Percentiles rank a stretch among this genome's conserved stretches.
Evolutionary conservation across 495 filamentous ascomycete genomes (phyloP).

Genomic region (Terfezia claveryi): DNA sequence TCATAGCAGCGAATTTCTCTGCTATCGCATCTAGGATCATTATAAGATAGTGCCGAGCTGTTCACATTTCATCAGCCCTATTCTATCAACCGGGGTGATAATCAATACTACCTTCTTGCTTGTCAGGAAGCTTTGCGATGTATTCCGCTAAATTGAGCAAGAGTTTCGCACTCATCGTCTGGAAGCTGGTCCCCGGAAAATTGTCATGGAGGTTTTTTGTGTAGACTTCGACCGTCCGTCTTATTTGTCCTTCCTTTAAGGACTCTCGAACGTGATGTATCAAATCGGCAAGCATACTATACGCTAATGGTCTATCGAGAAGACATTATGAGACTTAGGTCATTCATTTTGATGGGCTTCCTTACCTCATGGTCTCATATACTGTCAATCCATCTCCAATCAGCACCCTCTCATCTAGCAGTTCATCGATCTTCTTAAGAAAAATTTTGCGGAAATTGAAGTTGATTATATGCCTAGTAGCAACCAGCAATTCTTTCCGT

Average conservation of each 20-base stretch:
- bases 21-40: slow-evolving; percentile 96
- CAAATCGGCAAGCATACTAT: slow-evolving; percentile 94
- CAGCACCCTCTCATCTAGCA: slow-evolving; percentile 77
- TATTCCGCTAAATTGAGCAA: slow-evolving; percentile 93
- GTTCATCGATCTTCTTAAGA: slow-evolving; percentile 77
- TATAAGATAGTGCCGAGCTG: slow-evolving; percentile 76
- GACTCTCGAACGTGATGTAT: slow-evolving; percentile 91
- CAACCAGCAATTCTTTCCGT: slow-evolving; percentile 83
- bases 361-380: slow-evolving; percentile 61
- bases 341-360: not conserved
- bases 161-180: slow-evolving; percentile 98
- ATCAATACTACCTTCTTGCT: slow-evolving; percentile 35
- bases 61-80: not conserved
- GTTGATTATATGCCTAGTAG: slow-evolving; percentile 95
- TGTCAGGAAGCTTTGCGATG: slow-evolving; percentile 77
- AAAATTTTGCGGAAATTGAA: slow-evolving; percentile 97
- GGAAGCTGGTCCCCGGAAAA: slow-evolving; percentile 94
- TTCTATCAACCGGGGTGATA: not conserved
- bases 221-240: slow-evolving; percentile 87
- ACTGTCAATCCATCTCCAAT: slow-evolving; percentile 93
- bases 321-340: not conserved
- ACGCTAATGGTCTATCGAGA: slow-evolving; percentile 51
- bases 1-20: slow-evolving; percentile 97
- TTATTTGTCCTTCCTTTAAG: slow-evolving; percentile 74
- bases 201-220: slow-evolving; percentile 89